Percentiles rank a stretch among this genome's conserved stretches.
These are phyloP conservation scores for Leishmania tarentolae DNA, from an alignment of 208 protist species.

Conservation along the genomic window DNA sequence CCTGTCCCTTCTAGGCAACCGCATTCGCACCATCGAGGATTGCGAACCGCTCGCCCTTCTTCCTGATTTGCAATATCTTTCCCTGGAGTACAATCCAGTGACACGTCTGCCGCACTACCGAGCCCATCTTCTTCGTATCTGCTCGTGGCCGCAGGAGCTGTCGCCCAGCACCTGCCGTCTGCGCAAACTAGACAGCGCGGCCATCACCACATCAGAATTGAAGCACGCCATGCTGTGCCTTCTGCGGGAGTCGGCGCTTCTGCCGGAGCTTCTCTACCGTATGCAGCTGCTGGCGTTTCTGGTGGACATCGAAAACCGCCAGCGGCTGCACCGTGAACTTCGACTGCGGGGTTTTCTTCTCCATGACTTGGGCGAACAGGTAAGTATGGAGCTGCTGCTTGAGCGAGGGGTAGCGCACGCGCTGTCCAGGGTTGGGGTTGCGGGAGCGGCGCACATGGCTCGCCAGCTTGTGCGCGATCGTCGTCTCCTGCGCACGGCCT, in stretches of 20 bases:
- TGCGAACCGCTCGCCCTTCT: slow-evolving; percentile 81
- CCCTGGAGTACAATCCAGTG: slow-evolving; percentile 87
- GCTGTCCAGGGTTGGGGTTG: slow-evolving; percentile 36
- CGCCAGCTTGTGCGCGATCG: slow-evolving; percentile 55
- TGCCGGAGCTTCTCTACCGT: slow-evolving; percentile 69
- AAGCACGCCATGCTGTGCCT: slow-evolving; percentile 50
- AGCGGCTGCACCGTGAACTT: slow-evolving; percentile 62
- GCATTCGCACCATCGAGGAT: slow-evolving; percentile 71
- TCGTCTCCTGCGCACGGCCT: slow-evolving; percentile 5
- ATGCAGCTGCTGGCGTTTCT: slow-evolving; percentile 64
- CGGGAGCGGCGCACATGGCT: slow-evolving; percentile 49
- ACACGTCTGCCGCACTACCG: slow-evolving; percentile 76
- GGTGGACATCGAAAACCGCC: slow-evolving; percentile 46
- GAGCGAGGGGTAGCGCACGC: slow-evolving; percentile 49
- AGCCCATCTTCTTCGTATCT: slow-evolving; percentile 81
- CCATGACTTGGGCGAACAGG: slow-evolving; percentile 21
- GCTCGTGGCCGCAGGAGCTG: slow-evolving; percentile 67
- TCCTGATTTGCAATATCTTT: slow-evolving; percentile 71
- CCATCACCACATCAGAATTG: slow-evolving; percentile 50
- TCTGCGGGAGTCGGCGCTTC: slow-evolving; percentile 53
- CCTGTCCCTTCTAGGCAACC: slow-evolving; percentile 80
- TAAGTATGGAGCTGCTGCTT: slow-evolving; percentile 41
- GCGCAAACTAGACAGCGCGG: slow-evolving; percentile 60
- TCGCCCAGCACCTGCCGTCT: slow-evolving; percentile 59
- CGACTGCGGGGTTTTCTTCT: slow-evolving; percentile 48